A percentile compares a stretch with the other conserved stretches of the same genome.
phyloP scores from a whole-genome alignment of 768 basidiomycete species.

The Holtermanniella nyarrowii region DNA sequence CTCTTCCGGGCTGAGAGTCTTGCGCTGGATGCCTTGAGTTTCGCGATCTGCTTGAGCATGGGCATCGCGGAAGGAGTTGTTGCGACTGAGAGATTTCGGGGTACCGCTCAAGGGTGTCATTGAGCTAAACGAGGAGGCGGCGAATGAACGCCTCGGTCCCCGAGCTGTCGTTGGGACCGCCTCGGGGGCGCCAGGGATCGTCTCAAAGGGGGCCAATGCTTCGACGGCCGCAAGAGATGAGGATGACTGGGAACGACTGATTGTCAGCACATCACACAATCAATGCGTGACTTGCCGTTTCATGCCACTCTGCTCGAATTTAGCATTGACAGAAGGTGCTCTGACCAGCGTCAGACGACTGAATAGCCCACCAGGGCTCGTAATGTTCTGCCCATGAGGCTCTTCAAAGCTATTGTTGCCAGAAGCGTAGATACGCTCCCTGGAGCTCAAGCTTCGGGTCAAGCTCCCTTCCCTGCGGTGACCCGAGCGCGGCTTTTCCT shows the following conservation, averaged over 20 bases:
- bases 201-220: slow-evolving; percentile 9
- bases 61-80: slow-evolving; percentile 10
- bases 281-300: not conserved
- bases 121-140: slow-evolving; percentile 25
- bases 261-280: not conserved
- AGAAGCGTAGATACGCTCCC: slow-evolving; percentile 23
- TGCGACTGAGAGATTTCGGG: slow-evolving; percentile 1
- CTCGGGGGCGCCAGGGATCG: slow-evolving; percentile 4
- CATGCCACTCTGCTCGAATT: slow-evolving; percentile 1
- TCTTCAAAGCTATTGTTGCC: slow-evolving; percentile 26
- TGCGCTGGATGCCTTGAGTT: slow-evolving; percentile 11
- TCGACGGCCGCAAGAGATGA: slow-evolving; percentile 16
- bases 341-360: slow-evolving; percentile 35
- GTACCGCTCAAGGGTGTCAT: slow-evolving; percentile 15
- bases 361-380: slow-evolving; percentile 14
- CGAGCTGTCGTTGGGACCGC: slow-evolving; percentile 25
- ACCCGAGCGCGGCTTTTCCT: not conserved
- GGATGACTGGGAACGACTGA: slow-evolving; percentile 28
- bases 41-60: slow-evolving; percentile 7
- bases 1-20: slow-evolving; percentile 29
- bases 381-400: slow-evolving; percentile 5
- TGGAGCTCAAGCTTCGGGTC: slow-evolving; percentile 21
- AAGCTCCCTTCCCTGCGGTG: slow-evolving; percentile 16
- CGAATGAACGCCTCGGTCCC: slow-evolving; percentile 29
- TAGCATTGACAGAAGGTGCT: slow-evolving; percentile 15